These are phyloP conservation scores for Cutaneotrichosporon sp. DNA, from an alignment of 1,284 basidiomycete species.

Conservation along the genomic window DNA sequence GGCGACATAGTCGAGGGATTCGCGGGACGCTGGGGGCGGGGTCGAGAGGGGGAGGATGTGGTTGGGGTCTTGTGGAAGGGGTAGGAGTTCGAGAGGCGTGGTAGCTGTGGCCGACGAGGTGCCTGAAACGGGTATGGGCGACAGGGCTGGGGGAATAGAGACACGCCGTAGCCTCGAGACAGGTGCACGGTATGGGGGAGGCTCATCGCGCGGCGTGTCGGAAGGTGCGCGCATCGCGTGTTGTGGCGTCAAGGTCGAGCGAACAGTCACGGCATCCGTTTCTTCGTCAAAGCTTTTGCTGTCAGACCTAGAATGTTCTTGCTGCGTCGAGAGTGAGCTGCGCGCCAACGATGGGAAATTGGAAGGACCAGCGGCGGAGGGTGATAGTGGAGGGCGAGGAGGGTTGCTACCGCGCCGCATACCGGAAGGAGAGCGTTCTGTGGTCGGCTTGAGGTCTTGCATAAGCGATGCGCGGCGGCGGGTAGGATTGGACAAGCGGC, in stretches of 20 bases:
- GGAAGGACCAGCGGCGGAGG: not conserved
- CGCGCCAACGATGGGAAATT: constrained; percentile 1
- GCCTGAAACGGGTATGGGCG: not conserved
- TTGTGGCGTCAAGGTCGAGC: constrained; percentile 8
- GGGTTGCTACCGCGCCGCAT: not conserved
- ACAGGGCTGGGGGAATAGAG: not conserved
- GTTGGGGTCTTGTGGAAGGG: constrained; percentile 7
- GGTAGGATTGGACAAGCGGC: constrained; percentile 1
- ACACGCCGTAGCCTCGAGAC: not conserved
- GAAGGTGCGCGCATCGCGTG: not conserved
- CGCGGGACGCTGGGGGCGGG: not conserved
- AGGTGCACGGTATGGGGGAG: not conserved
- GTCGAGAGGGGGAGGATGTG: constrained; percentile 6
- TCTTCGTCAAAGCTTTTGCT: constrained; percentile 12
- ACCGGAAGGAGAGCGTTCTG: not conserved
- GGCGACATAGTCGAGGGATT: constrained; percentile 5
- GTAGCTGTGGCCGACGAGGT: not conserved
- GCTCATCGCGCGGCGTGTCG: not conserved
- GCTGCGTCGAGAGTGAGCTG: not conserved
- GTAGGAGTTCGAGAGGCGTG: not conserved
- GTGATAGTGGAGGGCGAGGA: not conserved
- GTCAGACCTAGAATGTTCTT: not conserved
- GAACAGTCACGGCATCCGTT: not conserved
- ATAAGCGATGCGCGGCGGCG: not conserved
- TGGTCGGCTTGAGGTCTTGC: not conserved